phyloP scores from a whole-genome alignment of 495 filamentous ascomycete species.

The Lasiosphaeris hirsuta region DNA sequence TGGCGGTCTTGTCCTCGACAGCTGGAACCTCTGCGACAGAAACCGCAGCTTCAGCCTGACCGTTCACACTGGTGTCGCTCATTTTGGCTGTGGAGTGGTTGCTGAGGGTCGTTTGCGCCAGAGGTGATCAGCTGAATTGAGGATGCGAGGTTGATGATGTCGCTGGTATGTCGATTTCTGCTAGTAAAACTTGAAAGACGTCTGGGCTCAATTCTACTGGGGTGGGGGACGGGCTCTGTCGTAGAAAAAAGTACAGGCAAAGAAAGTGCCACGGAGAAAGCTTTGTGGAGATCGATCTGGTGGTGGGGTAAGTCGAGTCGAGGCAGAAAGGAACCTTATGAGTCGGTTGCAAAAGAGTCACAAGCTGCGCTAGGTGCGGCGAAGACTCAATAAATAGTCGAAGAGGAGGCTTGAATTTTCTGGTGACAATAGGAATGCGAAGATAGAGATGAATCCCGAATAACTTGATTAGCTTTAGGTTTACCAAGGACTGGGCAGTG shows the following conservation, averaged over 20 bases:
- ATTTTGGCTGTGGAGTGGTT: constrained; percentile 16
- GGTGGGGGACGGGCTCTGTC: too few relatives aligned
- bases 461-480: too few relatives aligned
- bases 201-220: too few relatives aligned
- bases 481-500: too few relatives aligned
- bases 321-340: too few relatives aligned
- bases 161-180: too few relatives aligned
- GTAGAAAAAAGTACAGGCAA: too few relatives aligned
- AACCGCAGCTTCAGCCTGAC: constrained; percentile 18
- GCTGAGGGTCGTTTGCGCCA: background rate
- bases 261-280: background rate
- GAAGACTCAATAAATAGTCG: constrained; percentile 13
- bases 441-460: too few relatives aligned
- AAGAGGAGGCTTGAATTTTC: too few relatives aligned
- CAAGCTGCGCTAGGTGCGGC: constrained; percentile 5
- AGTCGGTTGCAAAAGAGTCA: background rate
- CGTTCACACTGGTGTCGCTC: constrained; percentile 30
- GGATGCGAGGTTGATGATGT: background rate
- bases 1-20: constrained; percentile 9
- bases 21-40: constrained; percentile 6
- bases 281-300: too few relatives aligned
- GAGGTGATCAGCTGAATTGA: background rate
- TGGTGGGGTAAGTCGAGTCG: constrained; percentile 10
- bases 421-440: too few relatives aligned
- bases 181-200: too few relatives aligned